Conservation (phyloP, 768 basidiomycete species). For the Panaeolus cyanescens region DNA sequence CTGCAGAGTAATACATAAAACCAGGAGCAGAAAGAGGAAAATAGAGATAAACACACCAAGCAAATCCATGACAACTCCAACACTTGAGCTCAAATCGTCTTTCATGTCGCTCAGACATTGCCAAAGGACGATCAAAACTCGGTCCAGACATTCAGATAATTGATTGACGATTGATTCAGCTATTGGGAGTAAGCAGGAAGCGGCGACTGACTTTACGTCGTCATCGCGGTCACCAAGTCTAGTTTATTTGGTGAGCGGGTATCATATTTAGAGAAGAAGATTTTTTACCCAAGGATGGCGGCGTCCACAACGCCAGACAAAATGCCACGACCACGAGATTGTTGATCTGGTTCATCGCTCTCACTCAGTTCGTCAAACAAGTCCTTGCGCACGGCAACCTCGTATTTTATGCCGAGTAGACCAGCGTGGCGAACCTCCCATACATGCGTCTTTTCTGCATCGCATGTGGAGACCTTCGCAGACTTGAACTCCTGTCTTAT, state of each 20-base stretch:
- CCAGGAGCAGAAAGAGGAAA: background rate
- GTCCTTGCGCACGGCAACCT: constrained; percentile 91
- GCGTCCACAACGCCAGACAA: constrained; percentile 86
- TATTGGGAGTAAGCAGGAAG: constrained; percentile 89
- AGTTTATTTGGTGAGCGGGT: constrained; percentile 8
- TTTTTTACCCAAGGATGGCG: constrained; percentile 82
- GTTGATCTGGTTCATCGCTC: constrained; percentile 38
- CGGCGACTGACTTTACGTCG: constrained; percentile 94
- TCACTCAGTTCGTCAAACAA: constrained; percentile 55
- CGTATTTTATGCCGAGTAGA: constrained; percentile 94
- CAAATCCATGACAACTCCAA: constrained; percentile 96
- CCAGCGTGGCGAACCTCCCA: constrained; percentile 99
- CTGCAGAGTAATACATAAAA: constrained; percentile 34
- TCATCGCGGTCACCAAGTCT: constrained; percentile 92
- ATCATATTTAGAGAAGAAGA: background rate
- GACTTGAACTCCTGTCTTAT: constrained; percentile 80
- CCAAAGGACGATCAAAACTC: constrained; percentile 87
- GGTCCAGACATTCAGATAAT: constrained; percentile 69
- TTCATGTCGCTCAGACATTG: constrained; percentile 89
- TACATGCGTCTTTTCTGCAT: constrained; percentile 59
- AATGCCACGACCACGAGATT: constrained; percentile 53
- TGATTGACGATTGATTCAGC: constrained; percentile 76
- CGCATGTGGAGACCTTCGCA: constrained; percentile 15
- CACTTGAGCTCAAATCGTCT: constrained; percentile 95
- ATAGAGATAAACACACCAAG: constrained; percentile 58